Percentiles rank a stretch among this genome's conserved stretches.
Conservation (phyloP, 495 filamentous ascomycete species). For the Lasiosphaeria hispida region DNA sequence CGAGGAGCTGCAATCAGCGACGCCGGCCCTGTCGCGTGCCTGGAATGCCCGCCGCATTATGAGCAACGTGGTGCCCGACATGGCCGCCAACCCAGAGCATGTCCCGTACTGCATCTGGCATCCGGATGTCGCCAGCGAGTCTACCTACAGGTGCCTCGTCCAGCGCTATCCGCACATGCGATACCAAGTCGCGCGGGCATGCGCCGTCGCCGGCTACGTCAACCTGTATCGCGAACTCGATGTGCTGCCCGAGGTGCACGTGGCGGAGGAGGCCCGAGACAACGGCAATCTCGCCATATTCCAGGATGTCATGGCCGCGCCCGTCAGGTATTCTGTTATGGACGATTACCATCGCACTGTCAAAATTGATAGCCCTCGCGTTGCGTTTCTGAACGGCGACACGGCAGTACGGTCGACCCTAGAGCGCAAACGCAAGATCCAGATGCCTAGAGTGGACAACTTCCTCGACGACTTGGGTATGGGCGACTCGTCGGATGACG, state of each 20-base stretch:
- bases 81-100: constrained; percentile 20
- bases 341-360: constrained; percentile 16
- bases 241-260: constrained; percentile 19
- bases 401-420: constrained; percentile 13
- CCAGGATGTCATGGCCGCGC: constrained; percentile 11
- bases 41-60: constrained; percentile 41
- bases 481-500: background rate
- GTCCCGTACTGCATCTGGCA: constrained; percentile 47
- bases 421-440: background rate
- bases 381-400: constrained; percentile 20
- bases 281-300: constrained; percentile 15
- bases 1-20: constrained; percentile 17
- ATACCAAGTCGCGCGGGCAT: constrained; percentile 21
- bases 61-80: constrained; percentile 37
- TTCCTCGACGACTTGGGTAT: background rate
- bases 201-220: constrained; percentile 22
- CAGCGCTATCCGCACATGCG: constrained; percentile 15
- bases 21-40: constrained; percentile 22
- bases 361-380: constrained; percentile 2
- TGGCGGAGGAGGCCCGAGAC: constrained; percentile 24
- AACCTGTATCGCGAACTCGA: constrained; percentile 18
- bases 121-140: constrained; percentile 34
- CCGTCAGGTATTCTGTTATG: constrained; percentile 16
- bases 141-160: constrained; percentile 32
- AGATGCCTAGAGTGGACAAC: background rate